Conservation (phyloP, 805 yeast genomes). For the Metschnikowia rubicola region DNA sequence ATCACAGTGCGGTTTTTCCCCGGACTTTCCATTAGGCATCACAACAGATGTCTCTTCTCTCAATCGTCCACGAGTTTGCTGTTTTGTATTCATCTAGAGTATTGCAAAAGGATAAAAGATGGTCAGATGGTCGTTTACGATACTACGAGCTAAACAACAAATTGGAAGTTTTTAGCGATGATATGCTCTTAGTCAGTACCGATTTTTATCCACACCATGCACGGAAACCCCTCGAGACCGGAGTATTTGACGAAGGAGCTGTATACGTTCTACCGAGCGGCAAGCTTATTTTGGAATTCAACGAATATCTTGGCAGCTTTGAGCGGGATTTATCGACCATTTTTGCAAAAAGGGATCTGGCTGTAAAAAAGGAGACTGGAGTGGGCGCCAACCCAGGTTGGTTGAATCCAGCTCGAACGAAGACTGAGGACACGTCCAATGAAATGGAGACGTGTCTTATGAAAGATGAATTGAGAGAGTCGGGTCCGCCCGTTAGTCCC, state of each 20-base stretch:
- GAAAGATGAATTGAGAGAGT: no score
- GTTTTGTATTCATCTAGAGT: conserved; percentile 46
- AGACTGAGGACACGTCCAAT: not conserved
- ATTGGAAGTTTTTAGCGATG: conserved; percentile 40
- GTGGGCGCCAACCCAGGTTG: not conserved
- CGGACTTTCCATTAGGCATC: not conserved
- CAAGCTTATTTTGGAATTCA: conserved; percentile 28
- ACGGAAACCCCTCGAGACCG: conserved; percentile 17
- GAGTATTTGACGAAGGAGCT: conserved; percentile 20
- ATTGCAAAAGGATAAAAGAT: conserved; percentile 44
- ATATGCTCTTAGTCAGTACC: conserved; percentile 29
- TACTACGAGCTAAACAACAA: conserved; percentile 48
- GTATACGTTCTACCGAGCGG: conserved; percentile 27
- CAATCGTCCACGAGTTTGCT: conserved; percentile 45
- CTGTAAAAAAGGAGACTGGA: not conserved
- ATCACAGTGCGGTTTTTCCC: not conserved
- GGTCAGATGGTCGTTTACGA: conserved; percentile 50
- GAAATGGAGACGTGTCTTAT: no score
- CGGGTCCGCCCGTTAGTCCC: no score
- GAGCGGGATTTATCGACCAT: conserved; percentile 36
- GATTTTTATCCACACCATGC: conserved; percentile 30
- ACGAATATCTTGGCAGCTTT: conserved; percentile 27
- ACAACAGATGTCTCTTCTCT: conserved; percentile 17
- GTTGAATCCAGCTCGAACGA: not conserved
- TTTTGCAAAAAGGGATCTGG: conserved; percentile 8